Base-by-base conservation (phyloP, 306 rosid species). In the Citrullus amarus region DNA sequence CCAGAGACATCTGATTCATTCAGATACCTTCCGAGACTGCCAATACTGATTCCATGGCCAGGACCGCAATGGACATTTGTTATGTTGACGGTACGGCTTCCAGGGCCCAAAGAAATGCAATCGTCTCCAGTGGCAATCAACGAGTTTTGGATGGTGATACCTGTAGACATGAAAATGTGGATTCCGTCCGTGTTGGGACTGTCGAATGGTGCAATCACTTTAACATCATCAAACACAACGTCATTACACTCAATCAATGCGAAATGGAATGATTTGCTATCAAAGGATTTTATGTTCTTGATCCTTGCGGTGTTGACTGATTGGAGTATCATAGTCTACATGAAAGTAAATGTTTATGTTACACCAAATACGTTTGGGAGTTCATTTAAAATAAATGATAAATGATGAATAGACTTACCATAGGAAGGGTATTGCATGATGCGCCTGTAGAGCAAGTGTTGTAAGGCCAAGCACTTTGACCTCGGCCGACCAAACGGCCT, bases 111-210 rank as follows among this genome's bases (percentile, higher is more conserved):
- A 4, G 87, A 70, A 12, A 81, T n/a, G 75, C 87, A 86, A 46
- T 86, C 89, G 28, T 86, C 89, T 4, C 89, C 82, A 1, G 83
- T 81, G 63, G 59, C 39, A 16, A 86, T 83, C 20, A 39, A 1
- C 2, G 85, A 76, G 2, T 79, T 22, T 32, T 10, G 6, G 43
- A 83, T 77, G 22, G 32, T 2, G 13, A 83, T 6, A 72, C 50
- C 13, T 6, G 22, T 44, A 2, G 89, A 75, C 1, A 1, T 3
- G 0, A 62, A 79, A 6, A 86, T 9, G 75, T 81, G 86, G 56
- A 86, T 81, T 61, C 87, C 89, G 5, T 81, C 87, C 1, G 85
- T 86, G 82, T 81, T 84, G 32, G 89, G 87, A 61, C 87, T 8
- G 80, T 79, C 3, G 77, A 63, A 41, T 43, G 28, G 55, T 76